A percentile compares a stretch with the other conserved stretches of the same genome.
Evolutionary conservation across 129 eudicot genomes (phyloP).

Genomic region (Chrysanthemum lavandulifolium): DNA sequence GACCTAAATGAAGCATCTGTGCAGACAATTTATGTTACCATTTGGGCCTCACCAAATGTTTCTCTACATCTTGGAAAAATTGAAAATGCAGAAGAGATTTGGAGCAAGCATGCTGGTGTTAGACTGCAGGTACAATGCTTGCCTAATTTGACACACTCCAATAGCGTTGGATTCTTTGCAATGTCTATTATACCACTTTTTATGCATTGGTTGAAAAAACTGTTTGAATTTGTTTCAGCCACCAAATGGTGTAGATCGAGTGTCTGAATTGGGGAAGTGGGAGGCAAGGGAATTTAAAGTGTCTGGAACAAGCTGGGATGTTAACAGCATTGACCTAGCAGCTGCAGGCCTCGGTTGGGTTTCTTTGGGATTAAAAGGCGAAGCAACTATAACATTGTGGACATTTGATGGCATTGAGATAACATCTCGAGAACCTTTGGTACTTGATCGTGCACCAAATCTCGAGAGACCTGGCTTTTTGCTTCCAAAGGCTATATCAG

Average conservation of each 20-base stretch:
- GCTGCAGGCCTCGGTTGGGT: constrained; percentile 95
- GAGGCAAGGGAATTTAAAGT: constrained; percentile 61
- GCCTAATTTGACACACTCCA: background rate
- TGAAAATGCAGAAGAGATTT: constrained; percentile 89
- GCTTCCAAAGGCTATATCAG: constrained; percentile 93
- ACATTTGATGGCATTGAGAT: constrained; percentile 72
- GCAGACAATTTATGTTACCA: constrained; percentile 80
- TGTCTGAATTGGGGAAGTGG: constrained; percentile 84
- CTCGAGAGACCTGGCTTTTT: constrained; percentile 96
- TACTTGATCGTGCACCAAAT: constrained; percentile 25
- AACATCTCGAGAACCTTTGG: constrained; percentile 87
- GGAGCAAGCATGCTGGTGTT: constrained; percentile 84
- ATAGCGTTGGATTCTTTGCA: background rate
- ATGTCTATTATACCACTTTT: background rate
- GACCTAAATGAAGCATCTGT: constrained; percentile 85
- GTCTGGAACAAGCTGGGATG: constrained; percentile 94
- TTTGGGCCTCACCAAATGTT: constrained; percentile 88
- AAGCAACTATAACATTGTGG: constrained; percentile 72
- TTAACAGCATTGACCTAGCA: constrained; percentile 70
- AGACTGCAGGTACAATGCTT: constrained; percentile 73
- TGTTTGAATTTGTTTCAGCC: constrained; percentile 58
- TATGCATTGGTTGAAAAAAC: background rate
- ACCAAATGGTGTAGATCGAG: constrained; percentile 69
- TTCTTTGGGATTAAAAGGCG: constrained; percentile 92
- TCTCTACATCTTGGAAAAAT: constrained; percentile 92